These are phyloP conservation scores for Agrocybe praecox DNA, from an alignment of 768 basidiomycete genomes.

Conservation along the genomic window DNA sequence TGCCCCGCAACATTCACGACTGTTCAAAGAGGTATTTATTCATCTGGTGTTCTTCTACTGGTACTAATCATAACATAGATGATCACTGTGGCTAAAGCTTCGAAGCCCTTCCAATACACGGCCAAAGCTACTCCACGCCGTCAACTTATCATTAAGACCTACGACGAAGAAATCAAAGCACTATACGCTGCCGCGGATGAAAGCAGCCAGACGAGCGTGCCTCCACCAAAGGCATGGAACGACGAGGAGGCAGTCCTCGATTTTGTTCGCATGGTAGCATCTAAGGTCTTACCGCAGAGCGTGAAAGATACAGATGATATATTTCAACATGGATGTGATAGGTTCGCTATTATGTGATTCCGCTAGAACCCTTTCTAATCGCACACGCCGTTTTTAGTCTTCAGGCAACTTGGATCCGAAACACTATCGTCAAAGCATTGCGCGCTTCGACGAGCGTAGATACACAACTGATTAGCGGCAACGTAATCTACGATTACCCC, in stretches of 20 bases:
- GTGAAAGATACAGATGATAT: slow-evolving; percentile 8
- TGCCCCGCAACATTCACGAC: slow-evolving; percentile 45
- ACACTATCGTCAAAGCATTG: slow-evolving; percentile 3
- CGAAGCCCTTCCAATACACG: slow-evolving; percentile 45
- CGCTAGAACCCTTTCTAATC: background rate
- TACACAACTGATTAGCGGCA: background rate
- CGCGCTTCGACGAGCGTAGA: background rate
- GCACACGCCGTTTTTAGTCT: background rate
- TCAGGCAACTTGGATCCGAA: slow-evolving; percentile 15
- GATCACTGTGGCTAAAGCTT: slow-evolving; percentile 39
- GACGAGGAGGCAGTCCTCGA: background rate
- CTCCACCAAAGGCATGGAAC: slow-evolving; percentile 6
- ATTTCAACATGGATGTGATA: slow-evolving; percentile 13
- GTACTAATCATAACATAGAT: no score
- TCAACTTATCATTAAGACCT: slow-evolving; percentile 34
- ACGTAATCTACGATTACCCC: slow-evolving; percentile 11
- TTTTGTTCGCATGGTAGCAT: slow-evolving; percentile 5
- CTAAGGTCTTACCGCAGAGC: background rate
- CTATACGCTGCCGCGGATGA: slow-evolving; percentile 7
- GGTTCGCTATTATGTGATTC: background rate
- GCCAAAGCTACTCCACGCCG: slow-evolving; percentile 42
- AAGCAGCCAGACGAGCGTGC: slow-evolving; percentile 14
- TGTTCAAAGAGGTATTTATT: slow-evolving; percentile 41
- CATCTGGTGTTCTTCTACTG: no score
- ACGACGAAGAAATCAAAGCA: slow-evolving; percentile 41